Percentiles rank a stretch among this genome's conserved stretches.
Conservation (phyloP, 345 rosid species). For the Viola odorata region DNA sequence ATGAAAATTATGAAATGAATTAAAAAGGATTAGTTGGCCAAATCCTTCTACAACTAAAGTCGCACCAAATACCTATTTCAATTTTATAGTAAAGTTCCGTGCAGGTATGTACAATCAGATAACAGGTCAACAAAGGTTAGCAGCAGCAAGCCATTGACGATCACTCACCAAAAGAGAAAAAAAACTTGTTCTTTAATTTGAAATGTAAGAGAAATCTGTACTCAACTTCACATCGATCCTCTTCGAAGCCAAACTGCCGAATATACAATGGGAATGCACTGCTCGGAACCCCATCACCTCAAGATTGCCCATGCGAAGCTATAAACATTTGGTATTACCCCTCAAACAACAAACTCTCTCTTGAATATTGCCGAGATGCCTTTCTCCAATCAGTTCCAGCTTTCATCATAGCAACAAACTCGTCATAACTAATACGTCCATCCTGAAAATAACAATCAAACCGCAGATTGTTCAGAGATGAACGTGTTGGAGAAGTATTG, state of each 20-base stretch:
- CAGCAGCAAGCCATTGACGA: too few relatives aligned
- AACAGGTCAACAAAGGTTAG: too few relatives aligned
- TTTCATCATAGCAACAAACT: constrained; percentile 97
- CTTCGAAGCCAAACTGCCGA: too few relatives aligned
- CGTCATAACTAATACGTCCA: constrained; percentile 81
- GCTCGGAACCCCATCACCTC: background rate
- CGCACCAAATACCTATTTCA: background rate
- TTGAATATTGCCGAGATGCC: constrained; percentile 93
- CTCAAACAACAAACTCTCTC: constrained; percentile 51
- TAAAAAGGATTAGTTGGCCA: background rate
- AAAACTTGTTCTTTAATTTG: too few relatives aligned
- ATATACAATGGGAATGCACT: background rate
- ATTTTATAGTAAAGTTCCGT: too few relatives aligned
- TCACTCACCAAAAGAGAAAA: too few relatives aligned
- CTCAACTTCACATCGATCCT: too few relatives aligned
- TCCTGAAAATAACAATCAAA: constrained; percentile 40
- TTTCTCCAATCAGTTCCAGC: constrained; percentile 99
- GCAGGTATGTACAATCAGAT: too few relatives aligned
- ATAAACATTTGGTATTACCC: too few relatives aligned
- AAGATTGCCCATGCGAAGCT: too few relatives aligned
- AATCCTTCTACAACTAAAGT: background rate
- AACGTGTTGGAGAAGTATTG: background rate
- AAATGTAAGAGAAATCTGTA: too few relatives aligned
- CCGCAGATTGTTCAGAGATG: background rate
- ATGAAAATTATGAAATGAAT: background rate